Evolutionary conservation across 1,284 basidiomycete genomes (phyloP), one percentile per base, ranked within the genome.

Genomic region (Baeospora myosura): DNA sequence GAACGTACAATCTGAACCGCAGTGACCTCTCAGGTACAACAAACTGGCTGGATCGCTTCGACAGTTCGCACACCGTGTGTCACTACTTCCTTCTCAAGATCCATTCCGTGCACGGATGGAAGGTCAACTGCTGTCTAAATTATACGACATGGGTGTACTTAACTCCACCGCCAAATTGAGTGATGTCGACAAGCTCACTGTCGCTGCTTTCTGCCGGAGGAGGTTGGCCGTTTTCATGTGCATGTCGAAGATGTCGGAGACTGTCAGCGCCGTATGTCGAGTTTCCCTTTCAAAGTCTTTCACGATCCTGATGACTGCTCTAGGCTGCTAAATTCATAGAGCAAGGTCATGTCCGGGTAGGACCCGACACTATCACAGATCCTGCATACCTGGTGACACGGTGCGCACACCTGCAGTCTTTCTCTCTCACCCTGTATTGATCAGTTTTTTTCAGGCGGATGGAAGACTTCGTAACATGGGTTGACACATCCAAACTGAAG

Each of bases 381-480:
- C 96, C 96, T 2, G 96, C 95, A 1, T 98, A 88, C 66, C 75
- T 98, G 44, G 93, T 99, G 49, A 96, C 94, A 18, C 74, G 93
- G 78, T 80, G 52, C 33, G 69, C 52, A 23, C 33, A 18, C 33
- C 22, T 28, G 12, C 17, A 38, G n/a, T 31, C 11, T 22, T 26
- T 32, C 29, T 8, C 36, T 18, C 3, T 28, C 28, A 12, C 17
- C 28, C 8, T 21, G 24, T 17, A 28, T 38, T 38, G 31, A 41
- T n/a, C 12, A 4, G 30, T 26, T 24, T 35, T 8, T 32, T 45
- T 12, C 49, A 88, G 86, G 54, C 90, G 93, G 53, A 94, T 96
- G 91, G 94, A 98, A 60, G 96, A 99, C 71, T 98, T 97, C 65
- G 92, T 98, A 36, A 98, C 96, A 16, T 99, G 96, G 96, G 93